Conservation (phyloP, 371 early-diverging fungal species). For the Capniomyces stellatus region DNA sequence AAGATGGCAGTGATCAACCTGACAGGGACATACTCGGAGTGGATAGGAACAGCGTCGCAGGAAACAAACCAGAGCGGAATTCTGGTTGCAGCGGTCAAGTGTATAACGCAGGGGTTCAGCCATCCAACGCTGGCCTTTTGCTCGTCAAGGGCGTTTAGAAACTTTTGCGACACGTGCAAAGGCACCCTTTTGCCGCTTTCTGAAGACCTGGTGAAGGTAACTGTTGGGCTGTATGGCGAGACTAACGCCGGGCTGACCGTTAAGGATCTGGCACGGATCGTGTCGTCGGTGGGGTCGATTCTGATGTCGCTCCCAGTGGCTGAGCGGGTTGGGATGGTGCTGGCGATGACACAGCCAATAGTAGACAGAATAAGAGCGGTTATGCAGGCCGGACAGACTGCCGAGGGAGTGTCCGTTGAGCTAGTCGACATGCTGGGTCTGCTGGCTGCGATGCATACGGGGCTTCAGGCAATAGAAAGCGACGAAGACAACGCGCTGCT, state of each 20-base stretch:
- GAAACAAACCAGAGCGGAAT: background rate
- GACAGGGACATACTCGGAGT: background rate
- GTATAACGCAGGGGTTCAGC: background rate
- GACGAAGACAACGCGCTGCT: background rate
- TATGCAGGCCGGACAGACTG: background rate
- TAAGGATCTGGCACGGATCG: background rate
- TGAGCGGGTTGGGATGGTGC: background rate
- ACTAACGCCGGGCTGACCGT: background rate
- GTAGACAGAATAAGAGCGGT: background rate
- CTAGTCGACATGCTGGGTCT: too few species aligned
- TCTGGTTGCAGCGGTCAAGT: background rate
- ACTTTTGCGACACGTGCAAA: background rate
- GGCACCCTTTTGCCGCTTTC: background rate
- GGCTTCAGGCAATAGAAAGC: background rate
- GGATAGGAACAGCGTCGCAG: too few species aligned
- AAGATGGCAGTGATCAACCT: background rate
- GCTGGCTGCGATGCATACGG: background rate
- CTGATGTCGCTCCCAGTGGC: background rate
- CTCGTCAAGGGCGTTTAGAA: background rate
- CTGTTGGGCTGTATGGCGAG: background rate
- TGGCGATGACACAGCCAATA: background rate
- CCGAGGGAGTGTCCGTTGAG: too few species aligned
- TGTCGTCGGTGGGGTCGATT: background rate
- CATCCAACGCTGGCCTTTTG: background rate
- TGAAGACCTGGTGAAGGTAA: background rate